Percentiles rank a stretch among this genome's conserved stretches.
These are phyloP conservation scores for Halocafeteria seosinensis DNA, from an alignment of 108 stramenopile genomes.

Conservation along the genomic window DNA sequence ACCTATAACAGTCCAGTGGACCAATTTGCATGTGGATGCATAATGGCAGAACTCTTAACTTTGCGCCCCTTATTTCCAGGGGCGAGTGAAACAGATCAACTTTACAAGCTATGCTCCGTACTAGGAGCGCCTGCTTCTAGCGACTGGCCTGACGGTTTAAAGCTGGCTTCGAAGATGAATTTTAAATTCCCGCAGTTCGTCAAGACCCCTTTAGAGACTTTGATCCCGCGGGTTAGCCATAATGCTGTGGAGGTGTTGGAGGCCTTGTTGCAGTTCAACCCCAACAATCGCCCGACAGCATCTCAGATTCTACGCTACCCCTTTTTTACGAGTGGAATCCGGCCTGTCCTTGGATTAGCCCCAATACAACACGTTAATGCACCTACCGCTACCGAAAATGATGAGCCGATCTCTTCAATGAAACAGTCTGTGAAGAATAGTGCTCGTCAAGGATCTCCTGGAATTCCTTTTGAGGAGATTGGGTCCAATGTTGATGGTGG, in stretches of 20 bases:
- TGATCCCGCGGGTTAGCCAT: conserved; percentile 31
- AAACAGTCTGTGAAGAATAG: too few relatives aligned
- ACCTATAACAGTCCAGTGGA: conserved; percentile 73
- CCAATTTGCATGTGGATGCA: conserved; percentile 70
- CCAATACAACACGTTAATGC: too few relatives aligned
- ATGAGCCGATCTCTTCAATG: too few relatives aligned
- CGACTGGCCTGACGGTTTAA: conserved; percentile 44
- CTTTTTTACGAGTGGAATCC: conserved; percentile 31
- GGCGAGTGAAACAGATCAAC: conserved; percentile 63
- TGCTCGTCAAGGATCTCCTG: too few relatives aligned
- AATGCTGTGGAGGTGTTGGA: conserved; percentile 29
- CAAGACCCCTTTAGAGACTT: conserved; percentile 28
- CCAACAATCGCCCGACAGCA: conserved; percentile 47
- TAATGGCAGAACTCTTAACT: conserved; percentile 72
- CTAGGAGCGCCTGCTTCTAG: conserved; percentile 46
- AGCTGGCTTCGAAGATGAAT: conserved; percentile 40
- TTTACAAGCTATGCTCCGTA: conserved; percentile 57
- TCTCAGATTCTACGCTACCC: conserved; percentile 41
- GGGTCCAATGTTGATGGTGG: too few relatives aligned
- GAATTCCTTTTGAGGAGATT: too few relatives aligned
- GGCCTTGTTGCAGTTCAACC: conserved; percentile 46
- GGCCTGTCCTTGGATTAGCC: background rate
- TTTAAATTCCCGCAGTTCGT: conserved; percentile 47
- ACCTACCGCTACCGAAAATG: too few relatives aligned
- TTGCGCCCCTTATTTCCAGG: conserved; percentile 78